Conservation (phyloP, 2,329 filamentous ascomycete genomes). For the Stemphylium lycopersici region DNA sequence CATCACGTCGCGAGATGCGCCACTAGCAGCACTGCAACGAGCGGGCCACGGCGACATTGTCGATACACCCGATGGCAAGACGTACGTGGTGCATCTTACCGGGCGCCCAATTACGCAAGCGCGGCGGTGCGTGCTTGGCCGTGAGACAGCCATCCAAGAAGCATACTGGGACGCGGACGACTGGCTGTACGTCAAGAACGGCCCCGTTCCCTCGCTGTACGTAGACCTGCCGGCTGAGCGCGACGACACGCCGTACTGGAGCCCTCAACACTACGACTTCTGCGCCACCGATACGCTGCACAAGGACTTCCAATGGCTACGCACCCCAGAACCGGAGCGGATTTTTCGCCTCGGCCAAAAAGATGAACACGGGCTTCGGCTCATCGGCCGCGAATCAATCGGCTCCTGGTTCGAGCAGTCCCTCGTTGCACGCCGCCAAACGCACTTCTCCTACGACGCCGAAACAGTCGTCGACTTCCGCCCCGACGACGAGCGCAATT, state of each 20-base stretch:
- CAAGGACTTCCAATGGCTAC: slow-evolving; percentile 63
- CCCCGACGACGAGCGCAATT: slow-evolving; percentile 65
- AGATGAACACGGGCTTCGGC: slow-evolving; percentile 50
- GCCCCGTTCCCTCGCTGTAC: slow-evolving; percentile 54
- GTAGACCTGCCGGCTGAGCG: slow-evolving; percentile 38
- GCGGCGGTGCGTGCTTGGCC: slow-evolving; percentile 45
- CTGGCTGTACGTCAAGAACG: slow-evolving; percentile 67
- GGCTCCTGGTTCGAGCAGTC: slow-evolving; percentile 58
- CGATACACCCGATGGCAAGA: slow-evolving; percentile 41
- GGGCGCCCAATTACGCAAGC: slow-evolving; percentile 43
- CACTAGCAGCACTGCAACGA: slow-evolving; percentile 39
- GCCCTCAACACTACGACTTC: slow-evolving; percentile 57
- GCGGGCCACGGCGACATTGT: slow-evolving; percentile 49
- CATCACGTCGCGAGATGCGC: slow-evolving; percentile 49
- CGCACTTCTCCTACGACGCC: slow-evolving; percentile 66
- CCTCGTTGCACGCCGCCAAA: slow-evolving; percentile 62
- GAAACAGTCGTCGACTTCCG: slow-evolving; percentile 62
- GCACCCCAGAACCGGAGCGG: slow-evolving; percentile 57
- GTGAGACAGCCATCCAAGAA: slow-evolving; percentile 59
- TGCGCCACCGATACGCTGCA: slow-evolving; percentile 54
- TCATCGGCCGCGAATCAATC: slow-evolving; percentile 61
- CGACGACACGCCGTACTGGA: slow-evolving; percentile 44
- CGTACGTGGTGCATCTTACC: slow-evolving; percentile 44
- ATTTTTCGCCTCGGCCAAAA: slow-evolving; percentile 56
- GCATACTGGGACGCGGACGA: slow-evolving; percentile 65